Percentiles rank a stretch among this genome's conserved stretches.
These are phyloP conservation scores for Copromyces sp. DNA, from an alignment of 495 filamentous ascomycete species.

Conservation along the genomic window DNA sequence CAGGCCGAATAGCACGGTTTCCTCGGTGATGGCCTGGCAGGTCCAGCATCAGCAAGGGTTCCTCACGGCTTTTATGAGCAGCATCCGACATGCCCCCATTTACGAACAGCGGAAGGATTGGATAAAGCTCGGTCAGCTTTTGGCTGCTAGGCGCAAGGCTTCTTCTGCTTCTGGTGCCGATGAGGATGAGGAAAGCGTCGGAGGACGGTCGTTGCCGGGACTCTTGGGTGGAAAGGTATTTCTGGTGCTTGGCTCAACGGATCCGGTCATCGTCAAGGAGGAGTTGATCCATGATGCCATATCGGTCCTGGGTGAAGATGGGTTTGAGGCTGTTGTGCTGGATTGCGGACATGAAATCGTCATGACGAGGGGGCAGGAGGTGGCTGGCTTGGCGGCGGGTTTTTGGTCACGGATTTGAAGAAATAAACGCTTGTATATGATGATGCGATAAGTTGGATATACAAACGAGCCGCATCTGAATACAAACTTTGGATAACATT, in stretches of 20 bases:
- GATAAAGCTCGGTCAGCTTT: slow-evolving; percentile 41
- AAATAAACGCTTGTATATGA: background rate
- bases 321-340: slow-evolving; percentile 36
- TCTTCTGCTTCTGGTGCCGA: background rate
- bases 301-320: slow-evolving; percentile 30
- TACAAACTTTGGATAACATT: background rate
- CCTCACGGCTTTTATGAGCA: slow-evolving; percentile 44
- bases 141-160: slow-evolving; percentile 31
- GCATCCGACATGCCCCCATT: slow-evolving; percentile 44
- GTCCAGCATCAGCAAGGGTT: slow-evolving; percentile 45
- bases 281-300: slow-evolving; percentile 43
- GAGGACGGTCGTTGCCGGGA: slow-evolving; percentile 11
- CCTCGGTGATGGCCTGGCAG: slow-evolving; percentile 45
- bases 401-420: slow-evolving; percentile 27
- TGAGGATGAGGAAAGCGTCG: background rate
- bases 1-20: slow-evolving; percentile 29
- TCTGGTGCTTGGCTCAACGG: slow-evolving; percentile 41
- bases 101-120: slow-evolving; percentile 48
- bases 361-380: slow-evolving; percentile 27
- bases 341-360: slow-evolving; percentile 44
- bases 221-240: slow-evolving; percentile 40
- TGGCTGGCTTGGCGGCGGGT: slow-evolving; percentile 27
- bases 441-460: background rate
- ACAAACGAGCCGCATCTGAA: background rate
- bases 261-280: slow-evolving; percentile 42